Conservation (phyloP, 768 basidiomycete genomes). For the Lenzites betulinus region DNA sequence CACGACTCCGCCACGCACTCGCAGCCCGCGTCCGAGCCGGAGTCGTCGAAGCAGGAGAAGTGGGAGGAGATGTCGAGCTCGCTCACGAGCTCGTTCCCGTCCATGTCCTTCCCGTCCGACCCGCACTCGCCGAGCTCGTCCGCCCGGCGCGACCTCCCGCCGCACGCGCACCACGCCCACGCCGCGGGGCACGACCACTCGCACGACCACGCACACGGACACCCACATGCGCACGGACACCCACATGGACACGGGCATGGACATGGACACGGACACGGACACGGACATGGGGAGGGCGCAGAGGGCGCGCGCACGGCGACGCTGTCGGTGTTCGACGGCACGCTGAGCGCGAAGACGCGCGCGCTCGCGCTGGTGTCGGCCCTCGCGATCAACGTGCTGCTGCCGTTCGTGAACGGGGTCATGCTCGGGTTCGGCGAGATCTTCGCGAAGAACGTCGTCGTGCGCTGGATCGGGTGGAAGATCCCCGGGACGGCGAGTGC, state of each 20-base stretch:
- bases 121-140: constrained; percentile 53
- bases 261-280: constrained; percentile 13
- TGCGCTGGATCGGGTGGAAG: constrained; percentile 53
- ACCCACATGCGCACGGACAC: constrained; percentile 21
- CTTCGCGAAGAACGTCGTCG: constrained; percentile 78
- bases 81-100: constrained; percentile 66
- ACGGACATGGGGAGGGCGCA: constrained; percentile 3
- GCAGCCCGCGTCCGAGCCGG: constrained; percentile 27
- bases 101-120: constrained; percentile 71
- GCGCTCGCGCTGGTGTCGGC: constrained; percentile 69
- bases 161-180: constrained; percentile 24
- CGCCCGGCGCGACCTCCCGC: constrained; percentile 23
- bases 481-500: constrained; percentile 23
- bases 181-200: constrained; percentile 23
- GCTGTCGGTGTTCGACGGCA: constrained; percentile 67
- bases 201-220: constrained; percentile 18
- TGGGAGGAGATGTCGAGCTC: constrained; percentile 69
- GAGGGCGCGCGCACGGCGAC: constrained; percentile 42
- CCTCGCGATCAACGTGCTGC: constrained; percentile 78
- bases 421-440: constrained; percentile 98
- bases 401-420: constrained; percentile 92
- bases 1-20: constrained; percentile 15
- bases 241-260: constrained; percentile 26
- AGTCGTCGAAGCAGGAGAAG: constrained; percentile 45
- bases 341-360: constrained; percentile 67